Evolutionary conservation across 1,139 yeast species (phyloP).

Genomic region (Lodderomyces beijingensis): DNA sequence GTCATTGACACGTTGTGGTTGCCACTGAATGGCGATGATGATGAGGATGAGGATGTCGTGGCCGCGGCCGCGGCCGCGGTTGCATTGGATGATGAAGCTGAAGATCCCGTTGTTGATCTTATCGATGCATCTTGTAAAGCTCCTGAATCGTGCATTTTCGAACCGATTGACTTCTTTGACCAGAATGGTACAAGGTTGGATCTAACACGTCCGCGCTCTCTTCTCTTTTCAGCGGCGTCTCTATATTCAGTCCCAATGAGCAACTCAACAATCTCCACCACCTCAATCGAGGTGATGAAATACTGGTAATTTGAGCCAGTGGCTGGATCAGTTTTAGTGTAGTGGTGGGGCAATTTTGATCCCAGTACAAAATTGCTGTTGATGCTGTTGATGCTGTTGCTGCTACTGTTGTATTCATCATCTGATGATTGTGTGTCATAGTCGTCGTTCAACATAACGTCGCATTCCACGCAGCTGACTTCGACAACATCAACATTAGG

Average conservation of each 20-base stretch:
- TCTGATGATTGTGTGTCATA: slow-evolving; percentile 6
- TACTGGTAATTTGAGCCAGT: slow-evolving; percentile 29
- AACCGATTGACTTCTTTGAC: slow-evolving; percentile 56
- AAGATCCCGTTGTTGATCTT: slow-evolving; percentile 1
- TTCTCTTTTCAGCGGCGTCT: slow-evolving; percentile 48
- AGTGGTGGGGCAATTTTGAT: slow-evolving; percentile 7
- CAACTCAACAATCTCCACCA: slow-evolving; percentile 58
- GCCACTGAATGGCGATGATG: neutral
- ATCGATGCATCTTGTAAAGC: no score
- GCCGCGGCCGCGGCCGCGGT: neutral
- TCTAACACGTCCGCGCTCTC: slow-evolving; percentile 61
- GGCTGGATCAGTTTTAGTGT: slow-evolving; percentile 15
- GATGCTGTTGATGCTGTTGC: slow-evolving; percentile 2
- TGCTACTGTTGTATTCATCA: neutral
- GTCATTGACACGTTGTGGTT: slow-evolving; percentile 4
- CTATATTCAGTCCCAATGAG: slow-evolving; percentile 47
- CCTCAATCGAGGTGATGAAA: slow-evolving; percentile 64
- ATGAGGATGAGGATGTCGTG: slow-evolving; percentile 7
- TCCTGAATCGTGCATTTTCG: slow-evolving; percentile 35
- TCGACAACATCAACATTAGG: slow-evolving; percentile 48
- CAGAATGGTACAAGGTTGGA: slow-evolving; percentile 66
- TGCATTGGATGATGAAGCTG: neutral
- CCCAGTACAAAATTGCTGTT: slow-evolving; percentile 10
- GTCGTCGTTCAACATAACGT: slow-evolving; percentile 30
- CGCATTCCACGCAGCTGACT: slow-evolving; percentile 54